phyloP scores from a whole-genome alignment of 192 early-diverging fungal species.

The Backusella luteola region DNA sequence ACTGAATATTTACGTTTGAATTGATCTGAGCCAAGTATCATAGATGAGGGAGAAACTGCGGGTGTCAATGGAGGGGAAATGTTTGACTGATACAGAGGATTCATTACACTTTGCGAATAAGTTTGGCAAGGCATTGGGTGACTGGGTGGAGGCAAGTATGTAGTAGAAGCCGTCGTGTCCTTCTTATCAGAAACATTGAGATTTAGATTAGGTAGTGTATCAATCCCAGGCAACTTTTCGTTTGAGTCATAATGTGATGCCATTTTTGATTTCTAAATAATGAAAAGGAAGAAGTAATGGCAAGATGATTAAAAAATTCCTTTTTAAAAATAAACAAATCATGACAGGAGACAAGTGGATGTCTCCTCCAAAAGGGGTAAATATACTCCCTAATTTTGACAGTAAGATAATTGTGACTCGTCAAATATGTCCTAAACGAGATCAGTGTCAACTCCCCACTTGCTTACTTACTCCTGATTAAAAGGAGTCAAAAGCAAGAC shows the following conservation, averaged over 20 bases:
- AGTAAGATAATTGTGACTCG: not conserved
- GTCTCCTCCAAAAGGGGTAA: not conserved
- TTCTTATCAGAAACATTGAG: not conserved
- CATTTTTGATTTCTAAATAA: constrained; percentile 11
- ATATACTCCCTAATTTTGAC: constrained; percentile 2
- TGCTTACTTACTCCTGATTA: constrained; percentile 1
- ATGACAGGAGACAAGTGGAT: not conserved
- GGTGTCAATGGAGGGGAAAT: constrained; percentile 23
- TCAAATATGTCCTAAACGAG: constrained; percentile 2
- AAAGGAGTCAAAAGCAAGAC: not conserved
- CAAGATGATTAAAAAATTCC: constrained; percentile 1
- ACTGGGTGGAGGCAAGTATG: not conserved
- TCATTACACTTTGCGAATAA: not conserved
- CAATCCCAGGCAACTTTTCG: constrained; percentile 6
- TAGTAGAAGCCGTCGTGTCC: not conserved
- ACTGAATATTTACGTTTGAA: not conserved
- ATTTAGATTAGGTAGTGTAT: constrained; percentile 5
- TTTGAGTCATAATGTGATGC: constrained; percentile 3
- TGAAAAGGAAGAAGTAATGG: constrained; percentile 1
- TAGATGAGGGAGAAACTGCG: constrained; percentile 9
- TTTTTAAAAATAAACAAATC: constrained; percentile 9
- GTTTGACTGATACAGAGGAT: not conserved
- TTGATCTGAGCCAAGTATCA: not conserved
- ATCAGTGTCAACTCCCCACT: constrained; percentile 8
- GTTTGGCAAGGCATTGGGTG: not conserved